phyloP scores from a whole-genome alignment of 2,329 filamentous ascomycete species.

The Truncatella angustata region DNA sequence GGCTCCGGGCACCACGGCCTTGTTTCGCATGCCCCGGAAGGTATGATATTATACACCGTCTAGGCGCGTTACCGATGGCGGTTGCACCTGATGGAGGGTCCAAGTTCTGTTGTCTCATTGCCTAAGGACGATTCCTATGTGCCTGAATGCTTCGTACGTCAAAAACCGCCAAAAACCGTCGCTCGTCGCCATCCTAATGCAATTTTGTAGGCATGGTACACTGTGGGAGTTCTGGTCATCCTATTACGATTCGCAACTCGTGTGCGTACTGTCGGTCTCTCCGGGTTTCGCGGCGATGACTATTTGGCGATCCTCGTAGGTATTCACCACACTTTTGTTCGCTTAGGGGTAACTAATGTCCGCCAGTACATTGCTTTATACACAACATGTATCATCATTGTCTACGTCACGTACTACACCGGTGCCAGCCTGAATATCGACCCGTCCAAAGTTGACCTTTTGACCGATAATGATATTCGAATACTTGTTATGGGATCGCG shows the following conservation, averaged over 20 bases:
- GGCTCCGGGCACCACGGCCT: no score
- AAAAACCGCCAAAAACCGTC: no score
- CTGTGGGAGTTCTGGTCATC: conserved; percentile 15
- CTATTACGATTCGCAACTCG: conserved; percentile 16
- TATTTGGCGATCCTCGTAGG: conserved; percentile 17
- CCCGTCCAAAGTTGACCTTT: conserved; percentile 8
- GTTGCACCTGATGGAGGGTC: conserved; percentile 6
- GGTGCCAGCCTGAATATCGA: conserved; percentile 22
- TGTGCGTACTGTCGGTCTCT: conserved; percentile 17
- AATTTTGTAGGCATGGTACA: conserved; percentile 15
- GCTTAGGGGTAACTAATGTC: not conserved
- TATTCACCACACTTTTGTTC: not conserved
- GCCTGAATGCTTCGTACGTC: conserved; percentile 17
- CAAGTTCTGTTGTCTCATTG: not conserved
- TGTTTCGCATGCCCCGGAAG: no score
- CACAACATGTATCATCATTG: conserved; percentile 20
- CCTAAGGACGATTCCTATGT: conserved; percentile 14
- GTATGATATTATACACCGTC: no score
- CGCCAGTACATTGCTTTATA: conserved; percentile 22
- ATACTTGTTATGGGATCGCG: conserved; percentile 20
- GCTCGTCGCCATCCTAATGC: not conserved
- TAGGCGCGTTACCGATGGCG: no score
- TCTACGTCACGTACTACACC: conserved; percentile 22
- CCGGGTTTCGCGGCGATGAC: conserved; percentile 18
- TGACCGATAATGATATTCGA: conserved; percentile 19